phyloP scores from a whole-genome alignment of 768 basidiomycete species.

The Ephemerocybe angulata region DNA sequence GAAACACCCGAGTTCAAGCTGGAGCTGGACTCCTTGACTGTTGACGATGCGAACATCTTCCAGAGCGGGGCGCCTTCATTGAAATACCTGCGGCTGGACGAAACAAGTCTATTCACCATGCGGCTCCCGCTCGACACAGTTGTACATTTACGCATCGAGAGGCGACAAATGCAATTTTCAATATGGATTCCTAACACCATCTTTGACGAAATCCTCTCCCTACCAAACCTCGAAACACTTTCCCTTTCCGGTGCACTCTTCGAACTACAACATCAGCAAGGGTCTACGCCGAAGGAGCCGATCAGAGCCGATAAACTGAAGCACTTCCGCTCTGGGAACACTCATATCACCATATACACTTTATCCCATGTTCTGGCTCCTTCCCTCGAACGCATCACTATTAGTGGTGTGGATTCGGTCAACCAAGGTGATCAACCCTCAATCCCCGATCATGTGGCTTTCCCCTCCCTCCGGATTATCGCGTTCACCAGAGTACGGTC shows the following conservation, averaged over 20 bases:
- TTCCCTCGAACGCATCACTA: slow-evolving; percentile 17
- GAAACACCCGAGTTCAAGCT: background rate
- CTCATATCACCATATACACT: slow-evolving; percentile 4
- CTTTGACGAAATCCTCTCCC: slow-evolving; percentile 12
- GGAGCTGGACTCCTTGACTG: background rate
- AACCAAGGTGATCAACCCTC: too few relatives aligned
- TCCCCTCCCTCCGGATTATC: too few relatives aligned
- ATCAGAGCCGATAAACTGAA: slow-evolving; percentile 14
- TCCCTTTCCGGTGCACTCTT: too few relatives aligned
- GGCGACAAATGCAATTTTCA: background rate
- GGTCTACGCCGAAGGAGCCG: too few relatives aligned
- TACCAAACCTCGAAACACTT: slow-evolving; percentile 15
- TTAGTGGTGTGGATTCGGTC: too few relatives aligned
- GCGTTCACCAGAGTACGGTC: too few relatives aligned
- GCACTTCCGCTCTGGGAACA: slow-evolving; percentile 11
- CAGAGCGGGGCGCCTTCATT: slow-evolving; percentile 19
- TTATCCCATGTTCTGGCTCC: slow-evolving; percentile 15
- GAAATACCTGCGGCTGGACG: slow-evolving; percentile 14
- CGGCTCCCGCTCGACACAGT: slow-evolving; percentile 15
- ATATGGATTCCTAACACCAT: background rate
- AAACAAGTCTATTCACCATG: background rate
- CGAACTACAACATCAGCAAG: too few relatives aligned
- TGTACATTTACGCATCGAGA: slow-evolving; percentile 17
- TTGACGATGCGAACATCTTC: slow-evolving; percentile 11
- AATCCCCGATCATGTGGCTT: too few relatives aligned